Evolutionary conservation across 306 rosid species (phyloP).

Genomic region (Lathyrus tuberosus): DNA sequence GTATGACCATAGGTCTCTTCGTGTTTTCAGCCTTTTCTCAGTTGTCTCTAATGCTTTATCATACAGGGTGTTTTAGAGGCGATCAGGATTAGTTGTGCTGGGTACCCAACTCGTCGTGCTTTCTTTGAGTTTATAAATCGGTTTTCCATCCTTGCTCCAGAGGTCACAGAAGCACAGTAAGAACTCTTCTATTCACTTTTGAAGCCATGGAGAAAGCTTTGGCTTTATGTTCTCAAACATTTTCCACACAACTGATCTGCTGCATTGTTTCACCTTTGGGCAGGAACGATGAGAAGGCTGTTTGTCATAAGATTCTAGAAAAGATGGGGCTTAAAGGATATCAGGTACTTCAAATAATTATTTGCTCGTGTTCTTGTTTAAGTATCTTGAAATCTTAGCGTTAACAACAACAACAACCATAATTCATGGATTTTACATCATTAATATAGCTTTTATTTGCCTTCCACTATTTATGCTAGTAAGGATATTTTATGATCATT

Average conservation of each 20-base stretch:
- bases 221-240: slow-evolving; percentile 29
- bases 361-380: slow-evolving; percentile 30
- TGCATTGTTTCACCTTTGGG: slow-evolving; percentile 39
- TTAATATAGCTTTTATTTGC: slow-evolving; percentile 34
- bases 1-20: slow-evolving; percentile 25
- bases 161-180: slow-evolving; percentile 73
- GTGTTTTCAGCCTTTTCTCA: slow-evolving; percentile 30
- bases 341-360: slow-evolving; percentile 67
- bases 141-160: slow-evolving; percentile 85
- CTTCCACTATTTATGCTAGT: slow-evolving; percentile 16
- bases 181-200: slow-evolving; percentile 41
- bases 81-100: slow-evolving; percentile 98
- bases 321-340: slow-evolving; percentile 85
- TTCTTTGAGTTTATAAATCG: slow-evolving; percentile 88
- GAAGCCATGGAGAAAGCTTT: slow-evolving; percentile 16
- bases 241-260: slow-evolving; percentile 35
- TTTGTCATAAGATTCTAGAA: slow-evolving; percentile 77
- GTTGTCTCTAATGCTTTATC: slow-evolving; percentile 37
- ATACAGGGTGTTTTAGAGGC: slow-evolving; percentile 98
- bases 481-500: slow-evolving; percentile 23
- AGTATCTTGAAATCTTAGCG: slow-evolving; percentile 19
- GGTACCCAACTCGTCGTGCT: slow-evolving; percentile 94
- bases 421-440: slow-evolving; percentile 38
- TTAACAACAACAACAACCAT: slow-evolving; percentile 22
- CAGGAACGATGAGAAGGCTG: slow-evolving; percentile 81